These are phyloP conservation scores for Chaetomium olivaceum DNA, from an alignment of 2,329 filamentous ascomycete species.

Conservation along the genomic window DNA sequence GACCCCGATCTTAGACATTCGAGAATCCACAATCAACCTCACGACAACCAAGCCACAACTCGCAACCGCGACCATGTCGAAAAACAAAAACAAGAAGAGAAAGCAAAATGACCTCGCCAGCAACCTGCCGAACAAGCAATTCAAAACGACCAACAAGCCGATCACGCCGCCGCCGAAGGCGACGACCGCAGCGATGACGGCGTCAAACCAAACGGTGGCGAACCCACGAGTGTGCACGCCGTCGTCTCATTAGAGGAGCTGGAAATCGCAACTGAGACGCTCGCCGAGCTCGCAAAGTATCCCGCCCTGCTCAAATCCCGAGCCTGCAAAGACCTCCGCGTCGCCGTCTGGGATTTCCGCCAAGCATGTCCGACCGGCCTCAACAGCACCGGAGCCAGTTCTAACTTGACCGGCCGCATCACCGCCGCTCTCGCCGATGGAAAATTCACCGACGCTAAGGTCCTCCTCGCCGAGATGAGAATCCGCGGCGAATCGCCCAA, in stretches of 20 bases:
- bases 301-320: constrained; percentile 1
- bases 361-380: constrained; percentile 5
- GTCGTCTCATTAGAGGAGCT: constrained; percentile 2
- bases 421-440: constrained; percentile 5
- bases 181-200: constrained; percentile 3
- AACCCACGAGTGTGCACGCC: constrained; percentile 5
- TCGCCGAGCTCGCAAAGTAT: constrained; percentile 2
- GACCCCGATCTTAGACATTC: too few species aligned
- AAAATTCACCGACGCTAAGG: constrained; percentile 6
- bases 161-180: constrained; percentile 2
- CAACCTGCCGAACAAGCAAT: constrained; percentile 3
- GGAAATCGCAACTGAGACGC: neutral
- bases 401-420: constrained; percentile 7
- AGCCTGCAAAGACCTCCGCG: constrained; percentile 6
- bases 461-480: constrained; percentile 6
- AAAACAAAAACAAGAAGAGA: constrained; percentile 7
- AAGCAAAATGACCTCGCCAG: neutral
- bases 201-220: constrained; percentile 4
- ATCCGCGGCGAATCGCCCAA: constrained; percentile 2
- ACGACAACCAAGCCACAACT: constrained; percentile 5
- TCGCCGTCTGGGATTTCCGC: constrained; percentile 6
- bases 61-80: constrained; percentile 1
- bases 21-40: neutral
- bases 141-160: constrained; percentile 3
- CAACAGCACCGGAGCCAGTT: constrained; percentile 3